Conservation (phyloP, 2,329 filamentous ascomycete genomes). For the Stromatinia cepivora region DNA sequence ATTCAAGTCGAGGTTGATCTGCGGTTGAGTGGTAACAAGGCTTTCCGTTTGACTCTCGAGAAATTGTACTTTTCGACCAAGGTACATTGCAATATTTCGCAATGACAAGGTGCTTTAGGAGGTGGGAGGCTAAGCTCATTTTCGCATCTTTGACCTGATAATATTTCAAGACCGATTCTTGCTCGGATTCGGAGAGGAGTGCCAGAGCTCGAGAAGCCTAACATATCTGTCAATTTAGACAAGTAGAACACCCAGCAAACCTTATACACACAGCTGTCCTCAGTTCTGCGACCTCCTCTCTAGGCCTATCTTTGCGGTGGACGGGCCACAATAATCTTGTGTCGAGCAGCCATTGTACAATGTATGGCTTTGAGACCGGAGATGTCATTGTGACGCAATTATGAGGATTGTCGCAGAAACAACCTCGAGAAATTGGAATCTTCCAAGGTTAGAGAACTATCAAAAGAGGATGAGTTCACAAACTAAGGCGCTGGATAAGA, state of each 20-base stretch:
- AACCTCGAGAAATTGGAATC: not conserved
- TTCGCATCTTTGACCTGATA: slow-evolving; percentile 71
- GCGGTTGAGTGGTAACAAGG: slow-evolving; percentile 44
- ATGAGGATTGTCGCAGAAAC: not conserved
- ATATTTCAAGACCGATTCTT: slow-evolving; percentile 57
- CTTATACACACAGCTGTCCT: slow-evolving; percentile 33
- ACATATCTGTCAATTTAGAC: slow-evolving; percentile 13
- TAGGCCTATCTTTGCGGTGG: slow-evolving; percentile 41
- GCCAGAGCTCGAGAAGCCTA: slow-evolving; percentile 56
- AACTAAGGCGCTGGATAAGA: not conserved
- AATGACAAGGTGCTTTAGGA: slow-evolving; percentile 72
- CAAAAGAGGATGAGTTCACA: not conserved
- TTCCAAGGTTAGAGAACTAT: not conserved
- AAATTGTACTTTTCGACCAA: slow-evolving; percentile 60
- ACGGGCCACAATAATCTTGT: slow-evolving; percentile 59
- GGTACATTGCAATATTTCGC: slow-evolving; percentile 56
- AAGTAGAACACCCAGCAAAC: not conserved
- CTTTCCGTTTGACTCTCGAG: slow-evolving; percentile 52
- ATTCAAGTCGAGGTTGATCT: slow-evolving; percentile 47
- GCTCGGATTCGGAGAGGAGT: slow-evolving; percentile 57
- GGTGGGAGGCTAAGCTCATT: slow-evolving; percentile 69
- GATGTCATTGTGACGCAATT: not conserved
- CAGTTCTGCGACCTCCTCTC: slow-evolving; percentile 43
- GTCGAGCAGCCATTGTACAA: slow-evolving; percentile 64
- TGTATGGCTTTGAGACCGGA: slow-evolving; percentile 31